Base-by-base conservation (phyloP, 163 green algal species). In the Trebouxia gelatinosa region DNA sequence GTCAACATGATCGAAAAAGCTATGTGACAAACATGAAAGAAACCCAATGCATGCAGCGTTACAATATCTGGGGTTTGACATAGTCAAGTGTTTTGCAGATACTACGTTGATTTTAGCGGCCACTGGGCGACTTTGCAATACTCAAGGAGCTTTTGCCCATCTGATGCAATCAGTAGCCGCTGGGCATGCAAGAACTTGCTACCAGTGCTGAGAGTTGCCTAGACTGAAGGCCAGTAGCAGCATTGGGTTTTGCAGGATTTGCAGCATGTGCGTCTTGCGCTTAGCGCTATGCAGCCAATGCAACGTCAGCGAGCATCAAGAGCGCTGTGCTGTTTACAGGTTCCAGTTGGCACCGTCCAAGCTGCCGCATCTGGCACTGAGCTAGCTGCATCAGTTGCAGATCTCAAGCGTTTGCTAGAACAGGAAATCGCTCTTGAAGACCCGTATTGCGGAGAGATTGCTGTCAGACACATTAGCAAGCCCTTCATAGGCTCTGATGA, bases 371-470 rank as follows among this genome's bases (percentile, higher is more conserved):
- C 40, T 2, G 74, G 29, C 40, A 35, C 21, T 31, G 29, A 57
- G 7, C 68, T 32, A 29, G 31, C 65, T 31, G 50, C 32, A 3
- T 62, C 48, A 7, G 68, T 71, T 28, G 50, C 35, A 37, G 39
- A 64, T 13, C 51, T 92, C 9, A 35, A 70, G 38, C 65, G 72
- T 31, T 46, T 84, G 54, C 62, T 95, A 37, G 84, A 92, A n/a
- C 78, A 82, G 35, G 77, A 92, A 58, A 82, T 94, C 6, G 87
- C 78, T 0, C 54, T 72, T 34, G 90, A 94, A 48, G 88, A 92
- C 46, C 91, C 91, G 5, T 89, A 84, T 68, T 89, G 85, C 64
- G 89, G 89, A 6, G 90, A 95, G 78, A 65, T 85, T 13, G 78
- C 89, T 59, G 70, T 87, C n/a, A 81, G 85, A 16, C 58, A 88